phyloP scores from a whole-genome alignment of 805 yeast species.

The Metschnikowia dekortorum region DNA sequence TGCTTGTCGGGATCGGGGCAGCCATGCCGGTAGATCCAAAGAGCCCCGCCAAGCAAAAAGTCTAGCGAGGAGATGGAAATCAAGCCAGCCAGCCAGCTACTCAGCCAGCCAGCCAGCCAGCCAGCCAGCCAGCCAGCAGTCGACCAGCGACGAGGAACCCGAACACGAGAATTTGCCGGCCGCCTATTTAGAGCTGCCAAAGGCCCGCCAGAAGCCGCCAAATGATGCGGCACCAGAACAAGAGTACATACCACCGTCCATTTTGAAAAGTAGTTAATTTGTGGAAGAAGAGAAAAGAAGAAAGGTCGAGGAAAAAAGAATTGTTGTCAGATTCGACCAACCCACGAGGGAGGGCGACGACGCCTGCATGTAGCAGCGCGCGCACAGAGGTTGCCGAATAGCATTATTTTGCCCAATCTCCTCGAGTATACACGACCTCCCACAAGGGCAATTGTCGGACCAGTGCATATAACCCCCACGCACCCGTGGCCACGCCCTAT shows the following conservation, averaged over 20 bases:
- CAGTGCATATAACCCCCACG: not conserved
- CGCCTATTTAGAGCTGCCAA: not conserved
- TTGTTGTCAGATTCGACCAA: constrained; percentile 17
- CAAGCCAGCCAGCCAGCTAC: too few species aligned
- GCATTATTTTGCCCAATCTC: constrained; percentile 1
- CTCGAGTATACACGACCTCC: not conserved
- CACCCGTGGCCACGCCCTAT: not conserved
- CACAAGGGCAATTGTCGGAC: not conserved
- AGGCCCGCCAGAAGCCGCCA: not conserved
- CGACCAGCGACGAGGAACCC: not conserved
- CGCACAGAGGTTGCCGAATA: constrained; percentile 7
- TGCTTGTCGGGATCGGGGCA: too few species aligned
- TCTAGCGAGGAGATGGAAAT: too few species aligned
- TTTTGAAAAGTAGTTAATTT: constrained; percentile 29
- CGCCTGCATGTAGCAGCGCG: constrained; percentile 12
- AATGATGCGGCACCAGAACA: not conserved
- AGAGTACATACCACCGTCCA: constrained; percentile 57
- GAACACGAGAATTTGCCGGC: not conserved
- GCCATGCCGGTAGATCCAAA: too few species aligned
- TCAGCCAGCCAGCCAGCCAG: too few species aligned
- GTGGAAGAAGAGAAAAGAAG: constrained; percentile 19
- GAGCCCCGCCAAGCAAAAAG: too few species aligned
- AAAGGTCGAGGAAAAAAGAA: constrained; percentile 18
- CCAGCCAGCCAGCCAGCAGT: not conserved
- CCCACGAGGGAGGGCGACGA: constrained; percentile 16